Conservation (phyloP, 2,329 filamentous ascomycete species). For the Beauveria medogensis region DNA sequence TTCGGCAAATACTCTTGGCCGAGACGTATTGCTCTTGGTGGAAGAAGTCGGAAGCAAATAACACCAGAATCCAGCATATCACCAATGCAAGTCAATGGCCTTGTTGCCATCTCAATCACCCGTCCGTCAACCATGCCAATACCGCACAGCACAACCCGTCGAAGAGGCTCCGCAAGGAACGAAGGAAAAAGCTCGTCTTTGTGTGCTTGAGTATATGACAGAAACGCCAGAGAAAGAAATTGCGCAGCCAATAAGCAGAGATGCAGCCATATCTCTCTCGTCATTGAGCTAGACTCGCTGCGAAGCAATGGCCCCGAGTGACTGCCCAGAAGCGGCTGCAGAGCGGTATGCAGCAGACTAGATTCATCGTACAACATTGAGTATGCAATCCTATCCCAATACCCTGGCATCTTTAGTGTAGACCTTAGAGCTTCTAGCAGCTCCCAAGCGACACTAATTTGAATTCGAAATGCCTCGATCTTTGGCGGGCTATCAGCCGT, state of each 20-base stretch:
- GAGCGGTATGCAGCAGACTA: neutral
- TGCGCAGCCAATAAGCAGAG: neutral
- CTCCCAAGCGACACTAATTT: neutral
- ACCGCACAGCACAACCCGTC: neutral
- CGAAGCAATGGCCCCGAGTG: neutral
- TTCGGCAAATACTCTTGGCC: too few relatives aligned
- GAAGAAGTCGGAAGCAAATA: neutral
- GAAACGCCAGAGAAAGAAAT: neutral
- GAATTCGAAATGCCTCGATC: neutral
- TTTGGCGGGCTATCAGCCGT: neutral
- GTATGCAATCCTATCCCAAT: rapidly evolving
- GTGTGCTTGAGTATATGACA: neutral
- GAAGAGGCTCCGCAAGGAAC: neutral
- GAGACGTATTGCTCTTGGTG: neutral
- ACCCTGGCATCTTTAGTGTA: rapidly evolving
- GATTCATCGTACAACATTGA: neutral
- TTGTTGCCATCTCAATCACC: neutral
- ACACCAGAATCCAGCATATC: neutral
- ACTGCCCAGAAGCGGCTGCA: neutral
- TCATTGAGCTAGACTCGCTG: neutral
- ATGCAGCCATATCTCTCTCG: neutral
- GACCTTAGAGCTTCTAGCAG: neutral
- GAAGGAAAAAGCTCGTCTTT: neutral
- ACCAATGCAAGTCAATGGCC: neutral
- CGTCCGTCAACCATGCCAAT: too few relatives aligned